A percentile compares a stretch with the other conserved stretches of the same genome.
phyloP scores from a whole-genome alignment of 1,284 basidiomycete species.

The Cutaneotrichosporon dermatis region DNA sequence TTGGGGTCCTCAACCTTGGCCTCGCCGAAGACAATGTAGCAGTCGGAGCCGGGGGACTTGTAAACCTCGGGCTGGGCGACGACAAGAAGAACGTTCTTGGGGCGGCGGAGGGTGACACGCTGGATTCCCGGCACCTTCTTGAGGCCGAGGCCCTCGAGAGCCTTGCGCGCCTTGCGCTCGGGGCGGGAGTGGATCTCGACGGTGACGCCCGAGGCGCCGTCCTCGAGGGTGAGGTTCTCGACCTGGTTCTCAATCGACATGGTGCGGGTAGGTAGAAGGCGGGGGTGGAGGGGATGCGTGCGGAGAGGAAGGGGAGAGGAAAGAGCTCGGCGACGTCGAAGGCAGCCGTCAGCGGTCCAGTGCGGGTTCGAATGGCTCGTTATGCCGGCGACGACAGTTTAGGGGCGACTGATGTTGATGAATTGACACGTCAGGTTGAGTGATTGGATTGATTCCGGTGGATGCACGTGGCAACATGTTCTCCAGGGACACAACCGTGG shows the following conservation, averaged over 20 bases:
- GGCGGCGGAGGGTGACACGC: constrained; percentile 87
- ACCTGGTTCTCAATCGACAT: constrained; percentile 59
- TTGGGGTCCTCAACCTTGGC: constrained; percentile 95
- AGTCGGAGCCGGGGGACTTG: constrained; percentile 95
- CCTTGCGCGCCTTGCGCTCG: constrained; percentile 84
- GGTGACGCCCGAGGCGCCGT: constrained; percentile 59
- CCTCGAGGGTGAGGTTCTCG: constrained; percentile 57
- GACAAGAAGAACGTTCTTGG: constrained; percentile 94
- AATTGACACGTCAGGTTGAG: no score
- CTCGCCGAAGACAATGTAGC: constrained; percentile 98
- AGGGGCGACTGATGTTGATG: no score
- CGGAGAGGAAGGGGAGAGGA: not conserved
- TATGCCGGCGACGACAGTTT: not conserved
- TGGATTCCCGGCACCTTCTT: constrained; percentile 91
- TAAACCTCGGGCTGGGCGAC: constrained; percentile 92
- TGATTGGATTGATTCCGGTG: no score
- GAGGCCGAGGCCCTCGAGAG: constrained; percentile 68
- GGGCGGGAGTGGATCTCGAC: constrained; percentile 90
- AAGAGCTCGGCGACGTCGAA: no score
- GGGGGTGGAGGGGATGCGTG: not conserved
- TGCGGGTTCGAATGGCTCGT: no score
- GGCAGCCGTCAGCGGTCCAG: no score
- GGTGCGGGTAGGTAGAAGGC: constrained; percentile 42
- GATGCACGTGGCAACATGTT: no score
- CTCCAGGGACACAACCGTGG: no score